Base-by-base conservation (phyloP, 179 eudicot genomes). In the Patellifolia procumbens region DNA sequence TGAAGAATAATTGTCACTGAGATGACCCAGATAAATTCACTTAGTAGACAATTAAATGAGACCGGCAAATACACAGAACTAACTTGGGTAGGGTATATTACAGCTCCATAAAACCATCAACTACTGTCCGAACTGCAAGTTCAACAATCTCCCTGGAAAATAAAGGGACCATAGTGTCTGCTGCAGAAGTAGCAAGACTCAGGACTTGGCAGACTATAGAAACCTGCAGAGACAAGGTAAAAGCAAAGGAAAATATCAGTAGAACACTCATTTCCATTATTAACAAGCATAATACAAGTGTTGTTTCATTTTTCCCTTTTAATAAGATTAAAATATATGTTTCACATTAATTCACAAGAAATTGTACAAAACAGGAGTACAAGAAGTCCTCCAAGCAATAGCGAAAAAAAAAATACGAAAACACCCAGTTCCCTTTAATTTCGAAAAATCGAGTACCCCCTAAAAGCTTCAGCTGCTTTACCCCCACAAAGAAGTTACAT, bases 41-140 rank as follows among this genome's bases (percentile, higher is more conserved):
- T 74, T 60, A 77, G 10, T 31, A 49, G 24, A 43, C 42, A 64
- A 58, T 39, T 17, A 49, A 70, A 48, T 20, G 17, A 67, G 76
- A 69, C 29, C 28, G 67, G 56, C 80, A 35, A 51, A 66, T 61
- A 42, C 65, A 58, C 17, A 63, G 0, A 76, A 71, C n/a, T n/a
- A n/a, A n/a, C 35, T 34, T n/a, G 74, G 72, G 62, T 43, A 86
- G 49, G 68, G 68, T 51, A 78, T 51, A 39, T 61, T 83, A 94
- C 97, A 85, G 82, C 77, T 91, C 92, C 85, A 95, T 80, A 82
- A 95, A 95, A 74, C 97, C 99, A 86, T 93, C 99, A 43, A 95
- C 97, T 66, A 95, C 93, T 55, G 97, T 89, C 75, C 75, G 90
- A 74, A 95, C 87, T 72, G 97, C 92, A 85, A 61, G 80, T 75